These are phyloP conservation scores for Haberlea rhodopensis DNA, from an alignment of 257 asterid species.

Conservation along the genomic window DNA sequence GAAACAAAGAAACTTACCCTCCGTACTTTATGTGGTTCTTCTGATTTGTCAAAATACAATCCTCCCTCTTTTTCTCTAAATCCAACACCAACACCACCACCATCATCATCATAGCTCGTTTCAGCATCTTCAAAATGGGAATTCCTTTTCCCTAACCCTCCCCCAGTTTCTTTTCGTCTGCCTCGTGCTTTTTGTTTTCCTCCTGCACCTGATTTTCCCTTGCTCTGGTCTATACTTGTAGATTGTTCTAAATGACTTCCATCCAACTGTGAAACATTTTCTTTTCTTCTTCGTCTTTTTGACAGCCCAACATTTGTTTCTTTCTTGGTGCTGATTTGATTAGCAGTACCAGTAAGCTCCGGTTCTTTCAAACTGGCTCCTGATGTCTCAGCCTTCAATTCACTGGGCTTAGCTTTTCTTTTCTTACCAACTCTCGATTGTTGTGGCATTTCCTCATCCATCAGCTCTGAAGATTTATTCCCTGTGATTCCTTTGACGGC, in stretches of 20 bases:
- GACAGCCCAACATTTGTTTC: constrained; percentile 34
- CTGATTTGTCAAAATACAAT: constrained; percentile 30
- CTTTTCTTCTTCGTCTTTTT: constrained; percentile 37
- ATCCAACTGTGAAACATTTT: constrained; percentile 23
- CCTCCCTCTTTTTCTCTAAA: constrained; percentile 38
- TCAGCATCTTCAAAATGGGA: constrained; percentile 29
- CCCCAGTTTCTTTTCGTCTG: constrained; percentile 31
- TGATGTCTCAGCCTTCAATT: constrained; percentile 30
- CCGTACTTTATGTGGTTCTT: constrained; percentile 49
- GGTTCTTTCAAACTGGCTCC: constrained; percentile 28
- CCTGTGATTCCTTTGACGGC: constrained; percentile 80
- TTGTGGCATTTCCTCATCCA: constrained; percentile 43
- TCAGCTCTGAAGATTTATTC: constrained; percentile 44
- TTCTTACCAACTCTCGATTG: constrained; percentile 44
- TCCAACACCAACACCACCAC: constrained; percentile 26
- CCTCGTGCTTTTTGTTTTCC: constrained; percentile 37
- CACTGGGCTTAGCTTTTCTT: constrained; percentile 40
- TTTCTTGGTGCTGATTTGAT: constrained; percentile 24
- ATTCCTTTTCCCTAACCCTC: constrained; percentile 39
- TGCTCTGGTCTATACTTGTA: constrained; percentile 25
- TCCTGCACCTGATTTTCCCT: constrained; percentile 28
- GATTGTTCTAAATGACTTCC: constrained; percentile 21
- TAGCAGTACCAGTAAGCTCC: constrained; percentile 30
- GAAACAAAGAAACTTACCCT: constrained; percentile 47
- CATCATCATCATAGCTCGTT: constrained; percentile 35